Evolutionary conservation across 345 rosid species (phyloP).

Genomic region (Gossypium mustelinum): DNA sequence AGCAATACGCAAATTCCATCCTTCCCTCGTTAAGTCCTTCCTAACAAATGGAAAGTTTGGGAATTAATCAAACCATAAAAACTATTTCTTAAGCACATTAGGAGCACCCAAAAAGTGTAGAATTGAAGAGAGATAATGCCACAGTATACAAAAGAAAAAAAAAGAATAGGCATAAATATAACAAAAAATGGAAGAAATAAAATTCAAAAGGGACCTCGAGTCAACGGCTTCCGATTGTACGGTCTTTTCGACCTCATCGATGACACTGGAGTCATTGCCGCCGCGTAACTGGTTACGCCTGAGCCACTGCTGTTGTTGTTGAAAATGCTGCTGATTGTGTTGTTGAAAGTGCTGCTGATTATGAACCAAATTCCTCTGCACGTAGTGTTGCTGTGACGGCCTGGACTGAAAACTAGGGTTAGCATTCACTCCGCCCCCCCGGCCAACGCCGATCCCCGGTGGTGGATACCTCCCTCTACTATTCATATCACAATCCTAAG

Average conservation of each 20-base stretch:
- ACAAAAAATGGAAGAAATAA: neutral
- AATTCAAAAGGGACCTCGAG: constrained; percentile 44
- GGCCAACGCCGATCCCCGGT: constrained; percentile 59
- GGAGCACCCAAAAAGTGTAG: neutral
- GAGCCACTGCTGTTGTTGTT: constrained; percentile 52
- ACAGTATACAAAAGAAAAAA: neutral
- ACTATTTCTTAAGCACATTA: neutral
- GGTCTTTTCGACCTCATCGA: constrained; percentile 73
- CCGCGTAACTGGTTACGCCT: constrained; percentile 54
- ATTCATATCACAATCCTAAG: constrained; percentile 52
- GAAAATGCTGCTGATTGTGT: neutral
- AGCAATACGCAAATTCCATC: neutral
- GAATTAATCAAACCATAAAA: neutral
- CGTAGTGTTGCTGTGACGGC: constrained; percentile 48
- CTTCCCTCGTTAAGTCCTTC: neutral
- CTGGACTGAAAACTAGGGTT: constrained; percentile 46
- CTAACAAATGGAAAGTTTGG: neutral
- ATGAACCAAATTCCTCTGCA: constrained; percentile 45
- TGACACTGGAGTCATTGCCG: constrained; percentile 24
- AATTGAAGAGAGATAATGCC: neutral
- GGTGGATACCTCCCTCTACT: constrained; percentile 81
- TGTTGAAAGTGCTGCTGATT: constrained; percentile 40
- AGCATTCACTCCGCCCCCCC: constrained; percentile 56
- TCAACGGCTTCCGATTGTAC: constrained; percentile 77
- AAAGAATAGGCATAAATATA: neutral